Conservation (phyloP, 176 grass and related monocot genomes). For the Bolboschoenus planiculmis region DNA sequence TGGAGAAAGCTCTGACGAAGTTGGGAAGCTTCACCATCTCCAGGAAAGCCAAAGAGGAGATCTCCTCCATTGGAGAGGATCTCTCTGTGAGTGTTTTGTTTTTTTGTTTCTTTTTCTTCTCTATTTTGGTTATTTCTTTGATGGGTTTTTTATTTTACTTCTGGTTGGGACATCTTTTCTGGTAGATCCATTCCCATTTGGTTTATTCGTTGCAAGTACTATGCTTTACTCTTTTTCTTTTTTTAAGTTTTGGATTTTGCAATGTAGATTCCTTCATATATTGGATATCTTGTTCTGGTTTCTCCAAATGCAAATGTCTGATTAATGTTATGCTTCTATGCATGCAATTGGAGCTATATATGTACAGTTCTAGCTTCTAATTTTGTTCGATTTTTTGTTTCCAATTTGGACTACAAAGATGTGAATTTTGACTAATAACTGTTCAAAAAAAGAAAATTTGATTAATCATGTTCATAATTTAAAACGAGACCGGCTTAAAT, state of each 20-base stretch:
- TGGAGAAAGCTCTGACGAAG: constrained; percentile 87
- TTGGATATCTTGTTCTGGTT: not conserved
- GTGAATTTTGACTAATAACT: not conserved
- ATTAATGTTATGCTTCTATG: not conserved
- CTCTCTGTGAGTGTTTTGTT: constrained; percentile 48
- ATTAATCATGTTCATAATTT: not conserved
- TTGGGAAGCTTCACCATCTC: constrained; percentile 83
- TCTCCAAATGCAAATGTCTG: constrained; percentile 12
- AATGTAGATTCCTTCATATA: not conserved
- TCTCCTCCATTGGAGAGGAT: constrained; percentile 88
- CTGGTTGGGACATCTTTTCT: not conserved
- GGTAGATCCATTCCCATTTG: not conserved
- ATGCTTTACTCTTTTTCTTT: not conserved
- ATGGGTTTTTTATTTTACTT: not conserved
- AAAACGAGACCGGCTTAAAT: not conserved
- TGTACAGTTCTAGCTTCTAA: not conserved
- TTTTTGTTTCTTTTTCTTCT: not conserved
- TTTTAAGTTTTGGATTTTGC: not conserved
- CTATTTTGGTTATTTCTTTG: not conserved
- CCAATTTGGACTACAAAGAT: not conserved
- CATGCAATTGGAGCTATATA: not conserved
- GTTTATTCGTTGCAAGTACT: not conserved
- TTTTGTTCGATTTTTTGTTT: not conserved
- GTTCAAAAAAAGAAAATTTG: not conserved
- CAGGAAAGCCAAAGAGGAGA: constrained; percentile 90